phyloP scores from a whole-genome alignment of 495 filamentous ascomycete species.

The Sordaria brevicollis region DNA sequence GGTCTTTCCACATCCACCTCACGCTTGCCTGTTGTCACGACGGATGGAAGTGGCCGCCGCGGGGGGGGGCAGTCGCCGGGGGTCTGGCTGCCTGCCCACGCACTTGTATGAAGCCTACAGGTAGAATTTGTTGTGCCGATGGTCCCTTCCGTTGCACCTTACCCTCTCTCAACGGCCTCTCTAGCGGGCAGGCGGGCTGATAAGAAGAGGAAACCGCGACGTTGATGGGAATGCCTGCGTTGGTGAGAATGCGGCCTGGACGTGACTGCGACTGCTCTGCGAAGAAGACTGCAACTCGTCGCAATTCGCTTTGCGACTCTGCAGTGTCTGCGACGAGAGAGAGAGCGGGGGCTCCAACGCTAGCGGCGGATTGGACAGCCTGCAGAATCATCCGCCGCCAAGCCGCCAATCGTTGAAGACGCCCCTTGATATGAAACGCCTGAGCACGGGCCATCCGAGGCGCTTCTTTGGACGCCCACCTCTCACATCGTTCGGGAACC shows the following conservation, averaged over 20 bases:
- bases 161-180: no score
- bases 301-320: background rate
- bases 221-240: background rate
- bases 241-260: background rate
- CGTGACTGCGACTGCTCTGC: background rate
- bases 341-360: background rate
- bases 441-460: conserved; percentile 16
- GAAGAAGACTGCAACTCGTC: background rate
- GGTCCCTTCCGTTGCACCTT: background rate
- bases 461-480: conserved; percentile 15
- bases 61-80: background rate
- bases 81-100: background rate
- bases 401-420: conserved; percentile 17
- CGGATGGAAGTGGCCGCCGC: background rate
- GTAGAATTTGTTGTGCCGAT: background rate
- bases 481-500: background rate
- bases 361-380: conserved; percentile 14
- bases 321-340: background rate
- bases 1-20: background rate
- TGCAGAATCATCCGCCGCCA: conserved; percentile 1
- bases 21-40: background rate
- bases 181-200: background rate
- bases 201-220: background rate
- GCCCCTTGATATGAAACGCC: conserved; percentile 19
- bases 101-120: no score